Percentiles rank a stretch among this genome's conserved stretches.
Evolutionary conservation across 129 eudicot species (phyloP).

Genomic region (Helianthus tuberosus): DNA sequence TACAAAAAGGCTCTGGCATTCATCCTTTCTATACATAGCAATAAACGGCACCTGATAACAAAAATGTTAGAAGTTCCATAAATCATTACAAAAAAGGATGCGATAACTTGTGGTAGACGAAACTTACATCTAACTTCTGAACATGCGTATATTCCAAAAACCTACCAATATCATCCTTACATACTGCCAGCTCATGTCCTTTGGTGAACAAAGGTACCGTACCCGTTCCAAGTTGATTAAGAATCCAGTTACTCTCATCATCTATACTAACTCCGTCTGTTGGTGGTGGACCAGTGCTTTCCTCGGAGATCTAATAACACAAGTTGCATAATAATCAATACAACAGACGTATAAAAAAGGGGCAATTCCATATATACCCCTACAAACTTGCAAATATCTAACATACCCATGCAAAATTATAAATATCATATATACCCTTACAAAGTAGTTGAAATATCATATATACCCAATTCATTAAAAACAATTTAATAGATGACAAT

Average conservation of each 20-base stretch:
- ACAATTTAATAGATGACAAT: too few species aligned
- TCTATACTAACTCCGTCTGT: conserved; percentile 61
- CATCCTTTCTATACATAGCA: conserved; percentile 92
- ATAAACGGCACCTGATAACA: conserved; percentile 68
- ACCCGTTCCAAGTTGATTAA: conserved; percentile 59
- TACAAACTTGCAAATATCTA: too few species aligned
- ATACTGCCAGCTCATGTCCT: conserved; percentile 36
- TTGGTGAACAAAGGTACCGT: conserved; percentile 44
- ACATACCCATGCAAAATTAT: too few species aligned
- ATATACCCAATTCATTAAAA: too few species aligned
- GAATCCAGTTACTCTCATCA: conserved; percentile 82
- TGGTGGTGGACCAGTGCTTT: conserved; percentile 83
- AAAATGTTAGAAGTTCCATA: not conserved
- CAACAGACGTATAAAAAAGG: too few species aligned
- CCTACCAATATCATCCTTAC: conserved; percentile 55
- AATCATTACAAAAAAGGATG: not conserved
- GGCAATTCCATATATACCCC: too few species aligned
- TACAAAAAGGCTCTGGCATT: conserved; percentile 66
- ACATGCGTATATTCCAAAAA: conserved; percentile 78
- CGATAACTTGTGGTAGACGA: not conserved
- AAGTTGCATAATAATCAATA: conserved; percentile 14
- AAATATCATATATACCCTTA: too few species aligned
- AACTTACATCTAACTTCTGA: conserved; percentile 82
- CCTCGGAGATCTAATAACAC: conserved; percentile 61
- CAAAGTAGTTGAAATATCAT: too few species aligned